Evolutionary conservation across 495 filamentous ascomycete species (phyloP), one percentile per base, ranked within the genome.

Genomic region (Neurospora sp.): DNA sequence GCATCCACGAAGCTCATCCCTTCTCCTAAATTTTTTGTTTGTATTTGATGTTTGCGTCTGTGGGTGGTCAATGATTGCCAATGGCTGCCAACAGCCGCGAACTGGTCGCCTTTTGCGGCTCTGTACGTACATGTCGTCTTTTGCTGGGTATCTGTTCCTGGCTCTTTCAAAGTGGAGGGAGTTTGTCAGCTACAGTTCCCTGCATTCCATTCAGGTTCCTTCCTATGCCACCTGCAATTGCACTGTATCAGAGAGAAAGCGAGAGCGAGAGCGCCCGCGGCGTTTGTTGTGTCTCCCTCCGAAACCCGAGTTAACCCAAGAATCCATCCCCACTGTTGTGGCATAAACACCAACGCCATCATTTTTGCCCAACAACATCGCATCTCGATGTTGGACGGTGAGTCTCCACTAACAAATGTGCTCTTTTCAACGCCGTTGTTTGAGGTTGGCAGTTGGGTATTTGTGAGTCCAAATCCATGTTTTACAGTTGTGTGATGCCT

Each of bases 331-430:
- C 20, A 54, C 46, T 23, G 9, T 27, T 54, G 5, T 27, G 46
- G n/a, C n/a, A 54, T 23, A 23, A 54, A 62, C 48, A 62, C 48
- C 23, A 31, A 31, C 5, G 1, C 3, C 44, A 20, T 6, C 48
- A 27, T 27, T 62, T 54, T 62, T 62, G 23, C 48, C 94, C 69
- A 91, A 98, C 81, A 94, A 96, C 75, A 93, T 93, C 91, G 8
- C 92, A 92, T n/a, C 87, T 93, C 44, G 90, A 92, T 78, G 83
- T 92, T 39, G 93, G 92, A 14, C 91, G 91, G 8, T 93, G 46
- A 23, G 10, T 11, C 46, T 35, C 46, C 46, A 54, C 46, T 54
- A 14, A 54, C 46, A 54, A 54, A 23, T 54, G 20, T 12, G 11
- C 46, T 23, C 46, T 4, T 54, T 27, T 54, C 20, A 54, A 27